phyloP scores from a whole-genome alignment of 2,329 filamentous ascomycete species.

The Fusarium sarcochroum region DNA sequence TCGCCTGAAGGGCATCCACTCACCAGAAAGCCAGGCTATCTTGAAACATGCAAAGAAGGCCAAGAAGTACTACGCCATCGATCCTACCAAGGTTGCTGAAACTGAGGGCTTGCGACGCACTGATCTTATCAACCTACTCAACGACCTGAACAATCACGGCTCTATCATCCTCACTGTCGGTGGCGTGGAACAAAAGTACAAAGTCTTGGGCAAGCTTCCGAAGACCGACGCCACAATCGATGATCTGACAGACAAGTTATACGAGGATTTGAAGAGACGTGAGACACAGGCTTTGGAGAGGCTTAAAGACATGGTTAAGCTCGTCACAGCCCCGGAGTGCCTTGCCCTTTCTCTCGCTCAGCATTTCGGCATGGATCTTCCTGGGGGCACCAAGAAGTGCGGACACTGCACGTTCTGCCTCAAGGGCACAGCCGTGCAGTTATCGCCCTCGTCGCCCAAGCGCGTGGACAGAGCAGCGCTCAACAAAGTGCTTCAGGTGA shows the following conservation, averaged over 20 bases:
- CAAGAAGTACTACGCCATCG: conserved; percentile 61
- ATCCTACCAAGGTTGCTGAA: conserved; percentile 60
- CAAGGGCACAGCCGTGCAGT: conserved; percentile 52
- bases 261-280: conserved; percentile 63
- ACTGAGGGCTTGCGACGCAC: conserved; percentile 55
- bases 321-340: conserved; percentile 67
- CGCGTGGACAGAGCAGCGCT: conserved; percentile 59
- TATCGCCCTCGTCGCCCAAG: conserved; percentile 57
- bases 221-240: conserved; percentile 57
- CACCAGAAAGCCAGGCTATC: conserved; percentile 61
- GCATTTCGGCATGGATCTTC: conserved; percentile 70
- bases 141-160: conserved; percentile 65
- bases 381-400: conserved; percentile 60
- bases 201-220: conserved; percentile 64
- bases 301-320: conserved; percentile 63
- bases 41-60: conserved; percentile 57
- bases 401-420: conserved; percentile 66
- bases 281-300: conserved; percentile 67
- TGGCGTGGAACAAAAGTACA: conserved; percentile 68
- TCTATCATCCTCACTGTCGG: conserved; percentile 65
- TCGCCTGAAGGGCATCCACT: conserved; percentile 54
- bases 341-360: conserved; percentile 66
- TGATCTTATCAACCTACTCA: conserved; percentile 68
- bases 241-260: conserved; percentile 61
- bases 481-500: conserved; percentile 58